Evolutionary conservation across 2,329 filamentous ascomycete species (phyloP).

Genomic region (Colletotrichum tropicale): DNA sequence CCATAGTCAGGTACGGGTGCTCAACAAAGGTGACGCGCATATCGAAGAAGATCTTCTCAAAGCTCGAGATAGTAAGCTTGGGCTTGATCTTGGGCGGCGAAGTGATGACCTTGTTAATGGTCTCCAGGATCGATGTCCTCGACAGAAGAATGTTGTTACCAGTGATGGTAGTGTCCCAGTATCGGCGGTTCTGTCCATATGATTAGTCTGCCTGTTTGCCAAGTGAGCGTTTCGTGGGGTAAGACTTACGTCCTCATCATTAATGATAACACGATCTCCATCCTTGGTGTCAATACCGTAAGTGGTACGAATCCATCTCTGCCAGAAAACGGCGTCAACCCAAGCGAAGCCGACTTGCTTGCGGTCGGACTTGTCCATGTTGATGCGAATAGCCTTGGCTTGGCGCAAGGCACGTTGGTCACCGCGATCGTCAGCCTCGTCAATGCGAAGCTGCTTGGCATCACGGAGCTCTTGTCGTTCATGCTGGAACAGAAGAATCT

Average conservation of each 20-base stretch:
- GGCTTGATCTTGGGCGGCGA: slow-evolving; percentile 73
- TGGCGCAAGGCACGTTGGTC: slow-evolving; percentile 85
- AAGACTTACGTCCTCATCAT: slow-evolving; percentile 90
- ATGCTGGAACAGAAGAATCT: slow-evolving; percentile 87
- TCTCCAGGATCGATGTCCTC: slow-evolving; percentile 89
- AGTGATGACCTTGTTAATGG: slow-evolving; percentile 72
- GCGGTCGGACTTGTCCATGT: slow-evolving; percentile 84
- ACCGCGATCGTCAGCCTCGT: slow-evolving; percentile 92
- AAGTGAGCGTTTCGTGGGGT: neutral
- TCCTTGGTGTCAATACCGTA: slow-evolving; percentile 89
- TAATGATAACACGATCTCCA: slow-evolving; percentile 93
- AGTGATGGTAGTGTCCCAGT: slow-evolving; percentile 91
- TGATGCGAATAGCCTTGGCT: slow-evolving; percentile 90
- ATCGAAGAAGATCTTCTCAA: slow-evolving; percentile 75
- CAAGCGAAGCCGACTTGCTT: slow-evolving; percentile 95
- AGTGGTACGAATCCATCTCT: slow-evolving; percentile 93
- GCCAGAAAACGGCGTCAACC: slow-evolving; percentile 98
- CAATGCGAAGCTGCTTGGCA: slow-evolving; percentile 92
- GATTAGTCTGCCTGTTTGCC: neutral
- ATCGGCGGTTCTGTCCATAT: slow-evolving; percentile 76
- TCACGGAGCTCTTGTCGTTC: slow-evolving; percentile 93
- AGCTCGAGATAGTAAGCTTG: slow-evolving; percentile 76
- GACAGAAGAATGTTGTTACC: slow-evolving; percentile 90
- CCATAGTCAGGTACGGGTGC: slow-evolving; percentile 63
- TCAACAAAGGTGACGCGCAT: slow-evolving; percentile 62